Percentiles rank a stretch among this genome's conserved stretches.
phyloP scores from a whole-genome alignment of 2,329 filamentous ascomycete genomes.

The Diplodia mutila region DNA sequence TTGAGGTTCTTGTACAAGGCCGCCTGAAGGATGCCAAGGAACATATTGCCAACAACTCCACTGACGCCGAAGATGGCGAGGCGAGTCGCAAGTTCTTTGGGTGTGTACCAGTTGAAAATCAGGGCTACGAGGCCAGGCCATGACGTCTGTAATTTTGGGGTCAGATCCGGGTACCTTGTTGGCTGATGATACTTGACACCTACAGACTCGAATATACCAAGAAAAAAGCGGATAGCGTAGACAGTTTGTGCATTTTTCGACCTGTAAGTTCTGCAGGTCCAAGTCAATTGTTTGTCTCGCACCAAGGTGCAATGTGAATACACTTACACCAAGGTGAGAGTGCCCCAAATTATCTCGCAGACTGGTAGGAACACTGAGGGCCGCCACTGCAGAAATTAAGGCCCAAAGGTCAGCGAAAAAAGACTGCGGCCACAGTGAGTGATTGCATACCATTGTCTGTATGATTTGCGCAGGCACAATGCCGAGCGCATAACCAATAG shows the following conservation, averaged over 20 bases:
- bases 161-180: neutral
- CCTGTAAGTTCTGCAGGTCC: neutral
- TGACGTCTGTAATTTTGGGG: conserved; percentile 9
- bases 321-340: conserved; percentile 26
- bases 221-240: conserved; percentile 43
- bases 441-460: conserved; percentile 27
- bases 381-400: conserved; percentile 3
- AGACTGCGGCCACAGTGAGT: conserved; percentile 22
- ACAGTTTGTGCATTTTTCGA: neutral
- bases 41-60: conserved; percentile 39
- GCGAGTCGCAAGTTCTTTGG: conserved; percentile 39
- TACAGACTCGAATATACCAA: conserved; percentile 38
- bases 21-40: conserved; percentile 41
- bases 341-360: conserved; percentile 27
- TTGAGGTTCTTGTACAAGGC: conserved; percentile 39
- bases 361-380: conserved; percentile 24
- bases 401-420: conserved; percentile 20
- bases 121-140: conserved; percentile 45
- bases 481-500: conserved; percentile 20
- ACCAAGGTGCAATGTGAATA: neutral
- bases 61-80: conserved; percentile 40
- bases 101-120: conserved; percentile 50
- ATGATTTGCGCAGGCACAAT: conserved; percentile 24
- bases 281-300: neutral
- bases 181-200: neutral